Conservation (phyloP, 371 early-diverging fungal genomes). For the Circinella umbellata region DNA sequence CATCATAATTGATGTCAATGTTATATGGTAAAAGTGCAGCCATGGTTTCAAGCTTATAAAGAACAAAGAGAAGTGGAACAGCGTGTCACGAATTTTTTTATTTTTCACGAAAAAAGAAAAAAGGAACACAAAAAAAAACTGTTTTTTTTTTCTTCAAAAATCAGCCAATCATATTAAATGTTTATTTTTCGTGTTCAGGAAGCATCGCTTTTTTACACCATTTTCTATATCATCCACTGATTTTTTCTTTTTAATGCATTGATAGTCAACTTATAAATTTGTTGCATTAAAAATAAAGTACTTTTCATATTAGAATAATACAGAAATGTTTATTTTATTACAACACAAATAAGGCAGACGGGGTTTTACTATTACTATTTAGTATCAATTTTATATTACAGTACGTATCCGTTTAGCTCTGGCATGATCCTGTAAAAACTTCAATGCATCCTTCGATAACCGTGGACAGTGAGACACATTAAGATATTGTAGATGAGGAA, state of each 20-base stretch:
- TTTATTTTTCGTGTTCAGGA: too few relatives aligned
- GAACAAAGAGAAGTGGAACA: background rate
- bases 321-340: too few relatives aligned
- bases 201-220: too few relatives aligned
- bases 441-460: background rate
- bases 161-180: background rate
- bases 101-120: background rate
- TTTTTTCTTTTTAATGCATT: too few relatives aligned
- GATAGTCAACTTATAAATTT: too few relatives aligned
- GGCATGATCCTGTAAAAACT: background rate
- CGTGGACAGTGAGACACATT: conserved; percentile 2
- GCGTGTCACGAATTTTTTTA: background rate
- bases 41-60: conserved; percentile 20
- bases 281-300: too few relatives aligned
- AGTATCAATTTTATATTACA: background rate
- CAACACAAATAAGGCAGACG: too few relatives aligned
- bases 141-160: background rate
- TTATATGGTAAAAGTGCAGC: conserved; percentile 43
- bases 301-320: too few relatives aligned
- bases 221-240: too few relatives aligned
- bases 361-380: too few relatives aligned
- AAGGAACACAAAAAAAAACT: background rate
- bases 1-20: conserved; percentile 37
- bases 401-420: background rate
- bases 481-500: background rate